A percentile compares a stretch with the other conserved stretches of the same genome.
Conservation (phyloP, 2,329 filamentous ascomycete genomes). For the Tolypocladium ophioglossoides region DNA sequence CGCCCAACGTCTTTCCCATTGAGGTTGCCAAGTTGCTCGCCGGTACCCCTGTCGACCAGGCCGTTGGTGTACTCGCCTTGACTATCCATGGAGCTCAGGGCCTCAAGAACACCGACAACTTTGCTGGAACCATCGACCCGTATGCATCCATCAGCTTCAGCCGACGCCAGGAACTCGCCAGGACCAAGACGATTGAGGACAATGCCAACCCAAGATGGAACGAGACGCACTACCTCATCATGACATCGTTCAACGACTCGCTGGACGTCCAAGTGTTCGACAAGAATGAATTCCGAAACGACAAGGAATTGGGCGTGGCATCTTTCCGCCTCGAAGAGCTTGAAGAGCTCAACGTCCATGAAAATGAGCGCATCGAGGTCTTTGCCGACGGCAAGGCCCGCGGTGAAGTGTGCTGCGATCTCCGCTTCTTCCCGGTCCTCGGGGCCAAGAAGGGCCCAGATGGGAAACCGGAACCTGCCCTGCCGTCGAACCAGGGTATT, state of each 20-base stretch:
- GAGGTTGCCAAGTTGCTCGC: constrained; percentile 98
- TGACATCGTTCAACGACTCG: constrained; percentile 82
- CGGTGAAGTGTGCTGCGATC: constrained; percentile 68
- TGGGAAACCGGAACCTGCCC: constrained; percentile 68
- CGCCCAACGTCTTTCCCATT: constrained; percentile 93
- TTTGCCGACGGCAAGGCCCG: constrained; percentile 74
- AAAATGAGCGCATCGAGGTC: constrained; percentile 79
- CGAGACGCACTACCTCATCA: constrained; percentile 90
- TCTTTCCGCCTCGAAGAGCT: constrained; percentile 78
- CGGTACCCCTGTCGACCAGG: constrained; percentile 87
- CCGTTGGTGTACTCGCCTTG: constrained; percentile 85
- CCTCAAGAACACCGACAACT: constrained; percentile 91
- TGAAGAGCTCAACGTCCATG: constrained; percentile 64
- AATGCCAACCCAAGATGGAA: constrained; percentile 87
- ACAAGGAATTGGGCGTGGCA: constrained; percentile 84
- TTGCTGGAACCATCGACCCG: constrained; percentile 83
- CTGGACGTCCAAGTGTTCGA: constrained; percentile 81
- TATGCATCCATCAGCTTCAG: constrained; percentile 83
- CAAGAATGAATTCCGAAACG: constrained; percentile 92
- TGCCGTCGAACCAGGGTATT: constrained; percentile 89
- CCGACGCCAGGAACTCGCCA: constrained; percentile 66
- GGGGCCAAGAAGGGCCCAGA: constrained; percentile 61
- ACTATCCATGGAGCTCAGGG: constrained; percentile 86
- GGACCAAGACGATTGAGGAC: constrained; percentile 80
- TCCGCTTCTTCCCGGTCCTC: constrained; percentile 93